Percentiles rank a stretch among this genome's conserved stretches.
phyloP scores from a whole-genome alignment of 768 basidiomycete species.

The Boletus rex-veris region DNA sequence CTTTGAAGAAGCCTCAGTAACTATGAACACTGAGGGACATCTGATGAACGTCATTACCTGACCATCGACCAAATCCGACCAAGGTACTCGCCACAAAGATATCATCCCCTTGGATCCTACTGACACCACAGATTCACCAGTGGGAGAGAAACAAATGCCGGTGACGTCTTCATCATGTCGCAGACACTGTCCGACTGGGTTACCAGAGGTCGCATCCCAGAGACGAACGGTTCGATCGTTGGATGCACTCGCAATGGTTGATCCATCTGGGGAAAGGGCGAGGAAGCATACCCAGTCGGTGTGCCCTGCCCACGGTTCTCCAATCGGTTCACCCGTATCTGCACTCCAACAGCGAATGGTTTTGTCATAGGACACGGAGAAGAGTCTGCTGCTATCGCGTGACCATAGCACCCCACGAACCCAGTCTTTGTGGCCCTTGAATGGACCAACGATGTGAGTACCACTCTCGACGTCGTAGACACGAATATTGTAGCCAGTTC shows the following conservation, averaged over 20 bases:
- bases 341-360: slow-evolving; percentile 13
- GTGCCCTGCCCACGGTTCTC: not conserved
- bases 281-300: not conserved
- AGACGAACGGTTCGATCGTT: not conserved
- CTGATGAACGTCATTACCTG: not conserved
- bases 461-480: not conserved
- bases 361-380: not conserved
- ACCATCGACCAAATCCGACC: not conserved
- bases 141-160: slow-evolving; percentile 2
- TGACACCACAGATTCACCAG: not conserved
- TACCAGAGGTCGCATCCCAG: not conserved
- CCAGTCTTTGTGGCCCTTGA: not conserved
- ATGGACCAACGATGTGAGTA: not conserved
- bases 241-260: not conserved
- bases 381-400: slow-evolving; percentile 2
- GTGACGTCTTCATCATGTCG: not conserved
- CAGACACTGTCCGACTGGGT: not conserved
- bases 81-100: not conserved
- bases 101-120: not conserved
- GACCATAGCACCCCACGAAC: slow-evolving; percentile 5
- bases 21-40: not conserved
- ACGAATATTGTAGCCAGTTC: not conserved
- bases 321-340: not conserved
- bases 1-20: too few species aligned
- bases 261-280: not conserved